Percentiles rank a stretch among this genome's conserved stretches.
Evolutionary conservation across 176 grass and related monocot genomes (phyloP).

Genomic region (Zoysia japonica): DNA sequence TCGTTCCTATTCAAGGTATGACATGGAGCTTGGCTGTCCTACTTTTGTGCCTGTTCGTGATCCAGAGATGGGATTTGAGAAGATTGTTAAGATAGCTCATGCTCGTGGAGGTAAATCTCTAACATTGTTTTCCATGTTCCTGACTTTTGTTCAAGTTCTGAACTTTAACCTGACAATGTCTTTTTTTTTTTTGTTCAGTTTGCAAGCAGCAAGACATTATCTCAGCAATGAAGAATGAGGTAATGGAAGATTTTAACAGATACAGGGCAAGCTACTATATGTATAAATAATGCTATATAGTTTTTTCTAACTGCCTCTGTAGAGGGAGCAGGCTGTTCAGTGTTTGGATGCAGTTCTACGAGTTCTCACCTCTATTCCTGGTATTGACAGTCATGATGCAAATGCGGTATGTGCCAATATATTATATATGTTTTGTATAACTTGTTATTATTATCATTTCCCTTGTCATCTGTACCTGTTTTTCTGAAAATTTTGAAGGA

Average conservation of each 20-base stretch:
- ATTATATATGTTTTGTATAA: conserved; percentile 1
- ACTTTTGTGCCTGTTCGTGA: conserved; percentile 68
- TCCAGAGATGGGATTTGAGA: conserved; percentile 89
- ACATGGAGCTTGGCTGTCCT: conserved; percentile 68
- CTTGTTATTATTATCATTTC: neutral
- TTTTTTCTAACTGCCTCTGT: conserved; percentile 9
- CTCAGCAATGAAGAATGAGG: conserved; percentile 70
- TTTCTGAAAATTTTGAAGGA: neutral
- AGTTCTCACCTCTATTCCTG: conserved; percentile 80
- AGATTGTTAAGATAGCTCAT: conserved; percentile 88
- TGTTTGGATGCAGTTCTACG: conserved; percentile 64
- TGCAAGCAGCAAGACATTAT: conserved; percentile 71
- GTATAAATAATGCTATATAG: neutral
- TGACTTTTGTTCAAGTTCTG: conserved; percentile 17
- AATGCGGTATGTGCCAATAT: conserved; percentile 55
- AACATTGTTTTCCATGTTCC: conserved; percentile 7
- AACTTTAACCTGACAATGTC: conserved; percentile 18
- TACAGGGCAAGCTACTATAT: neutral
- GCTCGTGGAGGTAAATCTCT: conserved; percentile 63
- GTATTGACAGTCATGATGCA: conserved; percentile 79
- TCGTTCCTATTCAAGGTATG: conserved; percentile 51
- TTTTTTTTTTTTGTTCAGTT: conserved; percentile 51
- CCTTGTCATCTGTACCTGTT: conserved; percentile 11
- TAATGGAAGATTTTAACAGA: conserved; percentile 31
- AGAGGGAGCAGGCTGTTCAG: conserved; percentile 74